Percentiles rank a stretch among this genome's conserved stretches.
These are phyloP conservation scores for Citrus medica DNA, from an alignment of 345 rosid species.

Conservation along the genomic window DNA sequence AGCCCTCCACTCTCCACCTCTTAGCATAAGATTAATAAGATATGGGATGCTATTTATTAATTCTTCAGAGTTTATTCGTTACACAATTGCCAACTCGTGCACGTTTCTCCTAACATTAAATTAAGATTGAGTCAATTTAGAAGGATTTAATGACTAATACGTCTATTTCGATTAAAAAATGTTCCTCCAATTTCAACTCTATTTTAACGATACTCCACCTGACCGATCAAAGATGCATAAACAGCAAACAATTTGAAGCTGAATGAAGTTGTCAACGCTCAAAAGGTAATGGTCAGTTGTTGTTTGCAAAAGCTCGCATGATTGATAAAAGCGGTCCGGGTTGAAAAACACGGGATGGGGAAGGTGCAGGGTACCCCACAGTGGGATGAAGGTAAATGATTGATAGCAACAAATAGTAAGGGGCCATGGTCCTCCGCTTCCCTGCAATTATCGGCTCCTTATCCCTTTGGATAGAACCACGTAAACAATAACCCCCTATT, in stretches of 20 bases:
- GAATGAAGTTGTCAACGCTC: neutral
- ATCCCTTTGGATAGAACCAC: conserved; percentile 30
- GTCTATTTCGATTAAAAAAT: neutral
- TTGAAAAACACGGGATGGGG: conserved; percentile 13
- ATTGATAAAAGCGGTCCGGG: conserved; percentile 16
- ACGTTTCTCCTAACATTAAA: neutral
- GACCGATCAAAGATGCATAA: neutral
- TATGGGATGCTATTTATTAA: neutral
- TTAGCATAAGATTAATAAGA: too few relatives aligned
- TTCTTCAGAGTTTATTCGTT: neutral
- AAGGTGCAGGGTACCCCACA: conserved; percentile 11
- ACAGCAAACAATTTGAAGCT: neutral
- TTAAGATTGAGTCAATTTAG: neutral
- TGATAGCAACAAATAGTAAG: conserved; percentile 27
- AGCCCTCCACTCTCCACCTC: neutral
- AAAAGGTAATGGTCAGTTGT: neutral
- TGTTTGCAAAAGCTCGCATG: neutral
- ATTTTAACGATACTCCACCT: neutral
- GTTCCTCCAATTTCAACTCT: neutral
- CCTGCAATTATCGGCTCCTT: conserved; percentile 24
- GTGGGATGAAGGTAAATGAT: conserved; percentile 20
- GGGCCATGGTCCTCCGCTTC: conserved; percentile 20
- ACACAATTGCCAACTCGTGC: neutral
- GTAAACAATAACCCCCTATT: conserved; percentile 18
- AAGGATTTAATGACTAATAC: neutral